Evolutionary conservation across 768 basidiomycete genomes (phyloP).

Genomic region (Rhodocollybia butyracea): DNA sequence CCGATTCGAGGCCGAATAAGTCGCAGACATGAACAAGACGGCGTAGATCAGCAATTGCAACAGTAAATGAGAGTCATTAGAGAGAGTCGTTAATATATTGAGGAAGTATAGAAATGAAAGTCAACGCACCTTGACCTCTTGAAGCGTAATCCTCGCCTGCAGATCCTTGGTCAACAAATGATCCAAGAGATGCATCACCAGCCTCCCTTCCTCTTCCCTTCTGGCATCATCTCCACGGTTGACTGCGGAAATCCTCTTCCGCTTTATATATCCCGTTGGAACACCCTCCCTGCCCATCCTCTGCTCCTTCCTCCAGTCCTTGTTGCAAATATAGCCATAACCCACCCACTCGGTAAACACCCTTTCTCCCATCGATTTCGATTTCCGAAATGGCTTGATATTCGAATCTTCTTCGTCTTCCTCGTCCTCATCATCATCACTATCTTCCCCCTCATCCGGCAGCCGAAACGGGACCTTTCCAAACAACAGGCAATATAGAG

Average conservation of each 20-base stretch:
- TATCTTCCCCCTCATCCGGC: constrained; percentile 17
- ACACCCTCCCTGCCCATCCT: constrained; percentile 72
- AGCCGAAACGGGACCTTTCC: constrained; percentile 78
- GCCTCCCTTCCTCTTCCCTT: constrained; percentile 6
- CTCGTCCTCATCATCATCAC: constrained; percentile 14
- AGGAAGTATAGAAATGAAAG: too few species aligned
- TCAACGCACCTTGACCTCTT: constrained; percentile 72
- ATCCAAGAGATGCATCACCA: constrained; percentile 70
- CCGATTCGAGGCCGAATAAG: background rate
- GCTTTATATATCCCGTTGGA: constrained; percentile 58
- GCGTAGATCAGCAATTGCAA: too few species aligned
- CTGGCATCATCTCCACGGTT: background rate
- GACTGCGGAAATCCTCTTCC: too few species aligned
- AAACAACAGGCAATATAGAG: constrained; percentile 91
- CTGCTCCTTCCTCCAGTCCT: constrained; percentile 65
- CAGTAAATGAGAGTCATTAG: too few species aligned
- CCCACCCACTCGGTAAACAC: constrained; percentile 59
- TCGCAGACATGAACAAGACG: too few species aligned
- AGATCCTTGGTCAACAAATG: constrained; percentile 81
- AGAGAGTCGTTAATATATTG: too few species aligned
- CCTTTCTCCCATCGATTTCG: too few species aligned
- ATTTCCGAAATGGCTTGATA: too few species aligned
- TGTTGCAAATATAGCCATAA: constrained; percentile 75
- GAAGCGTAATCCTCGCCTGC: constrained; percentile 68
- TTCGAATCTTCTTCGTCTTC: constrained; percentile 14